These are phyloP conservation scores for Clitopilus passeckerianus DNA, from an alignment of 768 basidiomycete species.

Conservation along the genomic window DNA sequence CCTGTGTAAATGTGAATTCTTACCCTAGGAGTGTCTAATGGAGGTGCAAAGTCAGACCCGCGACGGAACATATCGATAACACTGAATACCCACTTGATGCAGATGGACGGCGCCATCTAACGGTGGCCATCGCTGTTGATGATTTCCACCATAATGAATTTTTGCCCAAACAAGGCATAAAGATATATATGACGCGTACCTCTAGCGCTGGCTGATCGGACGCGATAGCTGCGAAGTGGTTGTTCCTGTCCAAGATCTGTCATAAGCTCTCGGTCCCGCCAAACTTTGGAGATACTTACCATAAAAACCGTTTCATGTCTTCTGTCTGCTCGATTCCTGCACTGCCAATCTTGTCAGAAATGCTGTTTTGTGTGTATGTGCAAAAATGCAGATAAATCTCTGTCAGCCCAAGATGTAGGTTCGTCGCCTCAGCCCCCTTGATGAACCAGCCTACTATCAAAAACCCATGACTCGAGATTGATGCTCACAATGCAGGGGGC, in stretches of 20 bases:
- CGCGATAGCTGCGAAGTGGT: conserved; percentile 67
- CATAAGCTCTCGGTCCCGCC: neutral
- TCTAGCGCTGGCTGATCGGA: conserved; percentile 67
- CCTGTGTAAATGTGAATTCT: conserved; percentile 12
- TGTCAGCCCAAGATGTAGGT: neutral
- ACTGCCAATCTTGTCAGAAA: conserved; percentile 23
- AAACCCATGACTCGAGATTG: neutral
- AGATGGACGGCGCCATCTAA: conserved; percentile 36
- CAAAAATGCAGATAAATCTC: neutral
- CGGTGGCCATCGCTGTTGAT: conserved; percentile 48
- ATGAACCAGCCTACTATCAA: neutral
- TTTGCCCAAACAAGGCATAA: neutral
- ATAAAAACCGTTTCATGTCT: conserved; percentile 70
- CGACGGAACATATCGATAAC: neutral
- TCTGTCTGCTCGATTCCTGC: conserved; percentile 66
- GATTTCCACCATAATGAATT: conserved; percentile 7
- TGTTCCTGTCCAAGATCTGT: conserved; percentile 43
- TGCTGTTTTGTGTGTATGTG: neutral
- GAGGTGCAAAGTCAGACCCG: conserved; percentile 2
- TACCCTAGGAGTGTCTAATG: conserved; percentile 56
- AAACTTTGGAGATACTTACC: conserved; percentile 32
- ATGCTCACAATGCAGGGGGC: conserved; percentile 50
- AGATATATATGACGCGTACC: conserved; percentile 23
- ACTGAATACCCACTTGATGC: conserved; percentile 42
- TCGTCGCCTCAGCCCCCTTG: neutral